phyloP scores from a whole-genome alignment of 495 filamentous ascomycete genomes.

The Parachaetomium inaequale region DNA sequence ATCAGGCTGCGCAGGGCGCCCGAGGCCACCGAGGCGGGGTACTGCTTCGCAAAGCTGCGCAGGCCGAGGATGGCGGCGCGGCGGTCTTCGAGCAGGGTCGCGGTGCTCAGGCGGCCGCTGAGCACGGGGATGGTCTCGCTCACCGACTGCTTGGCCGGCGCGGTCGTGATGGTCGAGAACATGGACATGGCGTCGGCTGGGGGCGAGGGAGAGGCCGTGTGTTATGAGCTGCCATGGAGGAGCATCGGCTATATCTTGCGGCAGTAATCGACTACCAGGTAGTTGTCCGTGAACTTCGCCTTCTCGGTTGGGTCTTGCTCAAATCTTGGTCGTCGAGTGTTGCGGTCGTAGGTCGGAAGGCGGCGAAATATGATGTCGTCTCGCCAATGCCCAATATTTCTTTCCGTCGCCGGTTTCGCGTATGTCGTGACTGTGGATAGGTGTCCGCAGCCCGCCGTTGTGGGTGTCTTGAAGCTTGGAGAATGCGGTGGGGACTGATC shows the following conservation, averaged over 20 bases:
- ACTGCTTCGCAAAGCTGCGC: slow-evolving; percentile 91
- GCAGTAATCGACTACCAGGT: neutral
- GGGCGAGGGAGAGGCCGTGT: neutral
- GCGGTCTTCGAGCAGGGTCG: slow-evolving; percentile 88
- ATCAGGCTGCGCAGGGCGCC: slow-evolving; percentile 85
- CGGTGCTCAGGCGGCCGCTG: slow-evolving; percentile 77
- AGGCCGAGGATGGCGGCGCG: slow-evolving; percentile 89
- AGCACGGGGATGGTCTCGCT: slow-evolving; percentile 88
- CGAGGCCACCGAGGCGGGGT: slow-evolving; percentile 93
- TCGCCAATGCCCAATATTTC: neutral
- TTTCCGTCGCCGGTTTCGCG: neutral
- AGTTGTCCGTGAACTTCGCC: neutral
- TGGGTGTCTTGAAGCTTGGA: too few relatives aligned
- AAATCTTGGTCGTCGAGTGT: neutral
- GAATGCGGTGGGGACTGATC: too few relatives aligned
- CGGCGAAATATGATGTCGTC: neutral
- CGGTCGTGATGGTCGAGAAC: slow-evolving; percentile 80
- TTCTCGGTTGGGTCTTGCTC: neutral
- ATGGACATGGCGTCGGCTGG: slow-evolving; percentile 48
- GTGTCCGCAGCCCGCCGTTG: neutral
- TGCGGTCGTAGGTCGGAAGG: neutral
- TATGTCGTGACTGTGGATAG: neutral
- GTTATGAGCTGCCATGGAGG: slow-evolving; percentile 23
- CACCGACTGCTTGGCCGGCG: slow-evolving; percentile 93
- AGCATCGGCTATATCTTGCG: slow-evolving; percentile 6